phyloP scores from a whole-genome alignment of 129 eudicot genomes.

The carrot (Daucus carota) region DNA sequence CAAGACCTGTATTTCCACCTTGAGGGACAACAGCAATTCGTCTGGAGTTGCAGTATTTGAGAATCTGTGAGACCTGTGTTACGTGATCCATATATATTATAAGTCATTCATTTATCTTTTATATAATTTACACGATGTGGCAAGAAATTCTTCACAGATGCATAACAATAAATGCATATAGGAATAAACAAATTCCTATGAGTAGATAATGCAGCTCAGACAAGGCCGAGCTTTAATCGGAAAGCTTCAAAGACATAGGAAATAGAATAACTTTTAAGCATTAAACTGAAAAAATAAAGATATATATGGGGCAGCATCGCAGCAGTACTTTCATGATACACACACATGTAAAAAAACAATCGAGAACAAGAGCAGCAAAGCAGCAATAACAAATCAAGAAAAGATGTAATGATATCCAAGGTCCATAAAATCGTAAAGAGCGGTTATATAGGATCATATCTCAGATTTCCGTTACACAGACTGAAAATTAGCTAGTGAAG shows the following conservation, averaged over 20 bases:
- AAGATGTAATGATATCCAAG: not conserved
- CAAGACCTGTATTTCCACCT: constrained; percentile 99
- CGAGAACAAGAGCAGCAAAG: not conserved
- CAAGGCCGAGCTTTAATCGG: not conserved
- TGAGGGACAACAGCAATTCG: constrained; percentile 95
- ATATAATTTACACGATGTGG: not conserved
- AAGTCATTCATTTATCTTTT: not conserved
- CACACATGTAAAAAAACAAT: not conserved
- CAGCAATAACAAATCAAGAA: not conserved
- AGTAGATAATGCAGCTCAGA: not conserved
- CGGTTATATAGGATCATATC: not conserved
- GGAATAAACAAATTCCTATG: not conserved
- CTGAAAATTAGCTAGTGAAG: not conserved
- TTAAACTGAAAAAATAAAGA: not conserved
- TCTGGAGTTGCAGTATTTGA: constrained; percentile 84
- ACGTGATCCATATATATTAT: constrained; percentile 12
- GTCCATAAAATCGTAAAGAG: not conserved
- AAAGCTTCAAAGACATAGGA: not conserved
- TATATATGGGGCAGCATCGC: not conserved
- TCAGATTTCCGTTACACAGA: not conserved
- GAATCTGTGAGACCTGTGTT: constrained; percentile 78
- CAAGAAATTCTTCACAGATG: not conserved
- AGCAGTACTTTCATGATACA: not conserved
- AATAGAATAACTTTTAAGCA: not conserved
- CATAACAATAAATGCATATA: not conserved